Conservation (phyloP, 305 asterid genomes). For the Solanum hybrid region DNA sequence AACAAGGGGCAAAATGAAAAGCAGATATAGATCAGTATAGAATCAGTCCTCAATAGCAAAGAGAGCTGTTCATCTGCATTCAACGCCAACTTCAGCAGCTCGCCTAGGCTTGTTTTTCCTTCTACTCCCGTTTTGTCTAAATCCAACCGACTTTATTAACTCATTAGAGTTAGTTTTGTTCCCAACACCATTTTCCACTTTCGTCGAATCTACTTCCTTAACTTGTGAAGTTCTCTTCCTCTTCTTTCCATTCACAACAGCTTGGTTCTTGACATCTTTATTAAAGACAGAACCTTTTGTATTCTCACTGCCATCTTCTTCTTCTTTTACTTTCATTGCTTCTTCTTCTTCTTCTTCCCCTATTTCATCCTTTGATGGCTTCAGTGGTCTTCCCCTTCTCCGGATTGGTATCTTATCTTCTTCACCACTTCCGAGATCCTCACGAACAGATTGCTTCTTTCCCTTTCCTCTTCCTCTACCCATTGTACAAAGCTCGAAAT, state of each 20-base stretch:
- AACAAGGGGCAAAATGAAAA: not conserved
- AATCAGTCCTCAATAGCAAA: not conserved
- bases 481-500: slow-evolving; percentile 28
- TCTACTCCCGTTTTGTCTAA: slow-evolving; percentile 61
- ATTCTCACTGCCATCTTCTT: slow-evolving; percentile 34
- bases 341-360: slow-evolving; percentile 48
- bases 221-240: slow-evolving; percentile 49
- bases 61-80: slow-evolving; percentile 43
- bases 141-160: slow-evolving; percentile 47
- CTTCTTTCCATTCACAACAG: slow-evolving; percentile 52
- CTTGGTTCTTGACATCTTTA: slow-evolving; percentile 33
- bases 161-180: slow-evolving; percentile 25
- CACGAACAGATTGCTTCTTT: slow-evolving; percentile 46
- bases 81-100: slow-evolving; percentile 91
- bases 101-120: slow-evolving; percentile 83
- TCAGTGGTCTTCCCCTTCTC: slow-evolving; percentile 73
- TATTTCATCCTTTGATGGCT: slow-evolving; percentile 42
- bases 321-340: slow-evolving; percentile 35
- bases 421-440: slow-evolving; percentile 59
- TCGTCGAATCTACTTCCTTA: slow-evolving; percentile 34
- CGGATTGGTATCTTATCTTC: slow-evolving; percentile 53
- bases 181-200: slow-evolving; percentile 40
- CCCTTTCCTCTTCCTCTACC: slow-evolving; percentile 76
- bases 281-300: slow-evolving; percentile 23
- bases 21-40: not conserved